Conservation (phyloP, 805 yeast genomes). For the Candida yuanshanica region DNA sequence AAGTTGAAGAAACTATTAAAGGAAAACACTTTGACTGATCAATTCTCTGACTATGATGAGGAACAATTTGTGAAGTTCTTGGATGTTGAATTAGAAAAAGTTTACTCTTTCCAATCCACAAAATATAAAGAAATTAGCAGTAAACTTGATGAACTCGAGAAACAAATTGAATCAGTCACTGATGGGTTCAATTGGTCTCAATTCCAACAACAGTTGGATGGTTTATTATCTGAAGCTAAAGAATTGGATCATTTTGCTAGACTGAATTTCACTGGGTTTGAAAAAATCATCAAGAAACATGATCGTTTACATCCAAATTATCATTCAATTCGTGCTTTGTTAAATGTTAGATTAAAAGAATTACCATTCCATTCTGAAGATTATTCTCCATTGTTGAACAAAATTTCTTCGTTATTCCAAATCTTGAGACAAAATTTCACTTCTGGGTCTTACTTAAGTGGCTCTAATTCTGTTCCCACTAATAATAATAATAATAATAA, state of each 20-base stretch:
- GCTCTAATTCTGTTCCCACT: conserved; percentile 21
- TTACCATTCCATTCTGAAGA: conserved; percentile 94
- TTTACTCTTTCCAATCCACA: conserved; percentile 62
- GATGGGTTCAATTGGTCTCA: conserved; percentile 47
- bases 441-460: conserved; percentile 22
- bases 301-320: conserved; percentile 84
- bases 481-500: too few relatives aligned
- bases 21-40: conserved; percentile 47
- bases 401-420: conserved; percentile 75
- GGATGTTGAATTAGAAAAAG: conserved; percentile 71
- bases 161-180: conserved; percentile 35
- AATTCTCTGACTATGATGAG: conserved; percentile 71
- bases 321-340: conserved; percentile 77
- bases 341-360: conserved; percentile 80
- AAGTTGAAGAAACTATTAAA: conserved; percentile 59
- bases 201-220: conserved; percentile 70
- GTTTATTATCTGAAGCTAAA: conserved; percentile 65
- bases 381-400: conserved; percentile 83
- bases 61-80: conserved; percentile 58
- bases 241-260: conserved; percentile 88
- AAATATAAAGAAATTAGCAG: conserved; percentile 66
- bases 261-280: conserved; percentile 89
- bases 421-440: conserved; percentile 70
- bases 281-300: conserved; percentile 92
- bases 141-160: conserved; percentile 59